phyloP scores from a whole-genome alignment of 2,329 filamentous ascomycete genomes.

The Alternaria atra region DNA sequence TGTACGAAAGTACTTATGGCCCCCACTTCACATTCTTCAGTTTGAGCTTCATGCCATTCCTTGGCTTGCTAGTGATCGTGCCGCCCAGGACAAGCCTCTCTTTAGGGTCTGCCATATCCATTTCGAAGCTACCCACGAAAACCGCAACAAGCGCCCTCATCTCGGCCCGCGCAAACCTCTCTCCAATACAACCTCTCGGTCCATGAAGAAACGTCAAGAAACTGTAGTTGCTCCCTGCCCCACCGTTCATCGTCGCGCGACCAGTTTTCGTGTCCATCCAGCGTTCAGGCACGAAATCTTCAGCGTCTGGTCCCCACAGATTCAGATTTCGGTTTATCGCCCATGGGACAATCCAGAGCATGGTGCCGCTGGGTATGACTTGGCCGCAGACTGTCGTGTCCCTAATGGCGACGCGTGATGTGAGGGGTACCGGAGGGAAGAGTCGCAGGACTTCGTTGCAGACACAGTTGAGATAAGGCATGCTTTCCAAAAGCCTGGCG shows the following conservation, averaged over 20 bases:
- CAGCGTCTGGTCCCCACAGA: constrained; percentile 55
- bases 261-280: constrained; percentile 54
- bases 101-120: constrained; percentile 44
- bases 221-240: constrained; percentile 51
- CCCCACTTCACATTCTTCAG: constrained; percentile 38
- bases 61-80: constrained; percentile 51
- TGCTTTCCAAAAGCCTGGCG: constrained; percentile 53
- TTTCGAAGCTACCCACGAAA: constrained; percentile 47
- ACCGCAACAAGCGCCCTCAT: constrained; percentile 48
- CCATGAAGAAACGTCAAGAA: constrained; percentile 57
- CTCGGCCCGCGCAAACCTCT: constrained; percentile 51
- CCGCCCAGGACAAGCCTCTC: constrained; percentile 44
- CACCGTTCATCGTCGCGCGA: constrained; percentile 53
- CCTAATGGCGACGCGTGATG: constrained; percentile 42
- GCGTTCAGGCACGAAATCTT: constrained; percentile 55
- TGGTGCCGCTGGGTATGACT: constrained; percentile 52
- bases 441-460: constrained; percentile 55
- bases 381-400: constrained; percentile 46
- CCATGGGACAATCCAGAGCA: constrained; percentile 52
- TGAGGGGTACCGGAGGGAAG: constrained; percentile 51
- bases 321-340: constrained; percentile 54
- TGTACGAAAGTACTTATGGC: not conserved
- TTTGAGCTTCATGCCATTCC: constrained; percentile 49
- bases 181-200: constrained; percentile 52
- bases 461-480: constrained; percentile 58